Base-by-base conservation (phyloP, 495 filamentous ascomycete genomes). In the Podospora appendiculata region DNA sequence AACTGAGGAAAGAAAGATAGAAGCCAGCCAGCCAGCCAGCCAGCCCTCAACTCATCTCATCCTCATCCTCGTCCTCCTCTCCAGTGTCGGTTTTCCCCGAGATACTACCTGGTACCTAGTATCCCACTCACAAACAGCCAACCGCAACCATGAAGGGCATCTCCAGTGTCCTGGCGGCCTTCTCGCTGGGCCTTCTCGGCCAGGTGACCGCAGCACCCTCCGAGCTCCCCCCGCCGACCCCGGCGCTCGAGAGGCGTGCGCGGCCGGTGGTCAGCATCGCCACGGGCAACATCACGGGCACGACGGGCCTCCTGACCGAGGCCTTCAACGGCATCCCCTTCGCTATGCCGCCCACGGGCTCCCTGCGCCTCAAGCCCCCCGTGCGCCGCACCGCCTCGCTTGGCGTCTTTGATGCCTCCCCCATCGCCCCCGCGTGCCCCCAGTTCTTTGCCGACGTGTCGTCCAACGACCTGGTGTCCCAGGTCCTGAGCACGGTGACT, bases 261-360 rank as follows among this genome's bases (percentile, higher is more conserved):
- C 67, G 62, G 6, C 76, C 70, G 1, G 76, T 71, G 17, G 80
- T 84, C 41, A 57, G 66, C 16, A 66, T 69, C 12, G 63, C 75
- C 1, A 48, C 69, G 33, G 79, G 79, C 44, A 79, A 73, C 13
- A 61, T 83, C 11, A 59, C 82, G n/a, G 82, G 81, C 14, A 61
- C 32, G 13, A 41, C 8, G 18, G 53, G 57, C 18, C 8, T 54
- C 6, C 36, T 42, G 43, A 66, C 58, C 35, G 76, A 79, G 54
- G 66, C 63, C 47, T 79, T 73, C 56, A 69, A 66, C 17, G 74
- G 73, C 43, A 77, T 79, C 38, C 76, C 76, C 12, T 79, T 70
- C 49, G 76, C 71, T 17, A 50, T 68, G 18, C 58, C 76, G 13
- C 76, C 76, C 5, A 58, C 57, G 14, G 73, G 73, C n/a, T 51